Evolutionary conservation across 495 filamentous ascomycete species (phyloP).

Genomic region (Massariosphaeria phaeospora): DNA sequence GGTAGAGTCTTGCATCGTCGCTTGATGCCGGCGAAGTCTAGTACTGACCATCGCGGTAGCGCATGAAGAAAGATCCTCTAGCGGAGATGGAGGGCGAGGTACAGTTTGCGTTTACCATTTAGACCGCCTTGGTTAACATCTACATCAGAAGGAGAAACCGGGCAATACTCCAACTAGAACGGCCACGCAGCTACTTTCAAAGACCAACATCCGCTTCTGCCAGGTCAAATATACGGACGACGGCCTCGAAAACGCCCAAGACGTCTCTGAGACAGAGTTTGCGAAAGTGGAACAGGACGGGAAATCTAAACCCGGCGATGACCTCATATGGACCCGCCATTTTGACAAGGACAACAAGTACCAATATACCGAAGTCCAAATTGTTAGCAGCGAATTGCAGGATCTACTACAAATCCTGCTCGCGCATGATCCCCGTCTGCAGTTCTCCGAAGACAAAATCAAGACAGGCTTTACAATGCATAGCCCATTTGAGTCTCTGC

Average conservation of each 20-base stretch:
- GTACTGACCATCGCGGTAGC: no score
- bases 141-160: no score
- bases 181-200: neutral
- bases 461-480: neutral
- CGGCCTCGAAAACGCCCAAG: neutral
- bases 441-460: neutral
- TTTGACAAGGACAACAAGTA: constrained; percentile 4
- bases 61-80: no score
- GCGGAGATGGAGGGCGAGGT: no score
- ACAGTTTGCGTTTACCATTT: no score
- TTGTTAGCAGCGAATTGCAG: neutral
- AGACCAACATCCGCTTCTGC: neutral
- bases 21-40: no score
- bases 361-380: neutral
- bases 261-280: neutral
- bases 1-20: no score
- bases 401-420: neutral
- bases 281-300: neutral
- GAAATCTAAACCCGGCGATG: neutral
- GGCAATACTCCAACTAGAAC: no score
- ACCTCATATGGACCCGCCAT: neutral
- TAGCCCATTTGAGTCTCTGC: constrained; percentile 2
- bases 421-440: neutral
- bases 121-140: no score
- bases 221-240: neutral